A percentile compares a stretch with the other conserved stretches of the same genome.
Evolutionary conservation across 2,329 filamentous ascomycete genomes (phyloP).

Genomic region (Sphaceloma murrayae): DNA sequence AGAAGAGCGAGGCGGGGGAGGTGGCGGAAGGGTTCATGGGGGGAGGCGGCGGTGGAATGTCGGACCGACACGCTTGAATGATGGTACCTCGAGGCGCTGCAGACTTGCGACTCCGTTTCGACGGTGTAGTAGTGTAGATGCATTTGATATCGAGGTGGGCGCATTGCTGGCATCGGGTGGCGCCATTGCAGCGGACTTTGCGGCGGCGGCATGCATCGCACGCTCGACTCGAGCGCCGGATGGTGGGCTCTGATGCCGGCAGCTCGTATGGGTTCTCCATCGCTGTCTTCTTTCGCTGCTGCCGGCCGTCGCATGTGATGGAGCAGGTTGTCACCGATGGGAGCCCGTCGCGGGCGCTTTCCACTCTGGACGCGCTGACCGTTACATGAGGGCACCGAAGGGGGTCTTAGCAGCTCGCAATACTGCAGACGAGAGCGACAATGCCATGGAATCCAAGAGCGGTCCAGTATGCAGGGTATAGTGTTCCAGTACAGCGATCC

Average conservation of each 20-base stretch:
- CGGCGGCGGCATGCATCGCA: slow-evolving; percentile 40
- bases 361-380: too few relatives aligned
- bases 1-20: slow-evolving; percentile 4
- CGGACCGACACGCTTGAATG: slow-evolving; percentile 14
- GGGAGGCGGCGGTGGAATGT: slow-evolving; percentile 1
- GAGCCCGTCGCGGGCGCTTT: too few relatives aligned
- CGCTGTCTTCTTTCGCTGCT: too few relatives aligned
- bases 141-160: slow-evolving; percentile 38
- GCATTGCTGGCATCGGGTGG: slow-evolving; percentile 37
- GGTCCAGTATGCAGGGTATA: too few relatives aligned
- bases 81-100: slow-evolving; percentile 13
- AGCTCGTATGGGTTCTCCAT: slow-evolving; percentile 4
- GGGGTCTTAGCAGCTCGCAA: too few relatives aligned
- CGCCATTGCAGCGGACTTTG: slow-evolving; percentile 41
- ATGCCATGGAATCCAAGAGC: too few relatives aligned
- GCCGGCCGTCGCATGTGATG: too few relatives aligned
- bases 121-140: slow-evolving; percentile 31
- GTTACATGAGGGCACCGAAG: too few relatives aligned
- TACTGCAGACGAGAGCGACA: too few relatives aligned
- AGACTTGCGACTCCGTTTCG: slow-evolving; percentile 16
- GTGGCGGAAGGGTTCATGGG: background rate
- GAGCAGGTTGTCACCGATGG: too few relatives aligned
- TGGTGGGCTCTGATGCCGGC: background rate
- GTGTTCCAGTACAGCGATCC: too few relatives aligned
- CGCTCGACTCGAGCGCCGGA: slow-evolving; percentile 22